Evolutionary conservation across 176 grass and related monocot genomes (phyloP), one percentile per base, ranked within the genome.

Genomic region (Eragrostis nindensis): DNA sequence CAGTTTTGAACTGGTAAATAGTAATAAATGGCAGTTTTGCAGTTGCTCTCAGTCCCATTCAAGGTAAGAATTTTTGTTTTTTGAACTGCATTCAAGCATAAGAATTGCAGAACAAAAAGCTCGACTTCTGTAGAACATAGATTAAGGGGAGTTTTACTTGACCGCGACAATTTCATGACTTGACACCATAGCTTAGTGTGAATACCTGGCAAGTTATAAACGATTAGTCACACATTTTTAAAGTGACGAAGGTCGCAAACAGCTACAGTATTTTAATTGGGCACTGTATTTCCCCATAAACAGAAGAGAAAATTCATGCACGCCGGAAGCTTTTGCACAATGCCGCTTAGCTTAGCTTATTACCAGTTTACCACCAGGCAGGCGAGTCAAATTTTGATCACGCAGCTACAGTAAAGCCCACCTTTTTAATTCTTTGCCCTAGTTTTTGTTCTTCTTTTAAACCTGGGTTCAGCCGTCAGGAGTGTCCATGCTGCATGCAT

Each of bases 401-500:
- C 29, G 1, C 7, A 42, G 63, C 52, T 76, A 78, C 26, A 79
- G 68, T 42, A 83, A 88, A 79, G 32, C 7, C 25, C 11, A 68
- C 18, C 14, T n/a, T 42, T 78, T 53, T n/a, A 79, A 39, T 71
- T 71, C 22, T 63, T 68, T 74, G 10, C 22, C 44, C 43, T 65
- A 78, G 75, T 78, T 77, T 63, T 78, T 66, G 42, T 38, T 40
- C 45, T 50, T 17, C 16, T 73, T 83, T 36, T 88, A 67, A 73
- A 79, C 30, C 50, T 39, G 62, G 11, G 68, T 56, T 53, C 70
- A 57, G 68, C 32, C 32, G 32, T 36, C 32, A n/a, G n/a, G 74
- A 43, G 42, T 30, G 75, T 47, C 43, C 81, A 74, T 75, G 81
- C 82, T 70, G 19, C 46, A 27, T 55, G 76, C 76, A 89, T 89